These are phyloP conservation scores for Cordyceps farinosa DNA, from an alignment of 2,329 filamentous ascomycete genomes.

Conservation along the genomic window DNA sequence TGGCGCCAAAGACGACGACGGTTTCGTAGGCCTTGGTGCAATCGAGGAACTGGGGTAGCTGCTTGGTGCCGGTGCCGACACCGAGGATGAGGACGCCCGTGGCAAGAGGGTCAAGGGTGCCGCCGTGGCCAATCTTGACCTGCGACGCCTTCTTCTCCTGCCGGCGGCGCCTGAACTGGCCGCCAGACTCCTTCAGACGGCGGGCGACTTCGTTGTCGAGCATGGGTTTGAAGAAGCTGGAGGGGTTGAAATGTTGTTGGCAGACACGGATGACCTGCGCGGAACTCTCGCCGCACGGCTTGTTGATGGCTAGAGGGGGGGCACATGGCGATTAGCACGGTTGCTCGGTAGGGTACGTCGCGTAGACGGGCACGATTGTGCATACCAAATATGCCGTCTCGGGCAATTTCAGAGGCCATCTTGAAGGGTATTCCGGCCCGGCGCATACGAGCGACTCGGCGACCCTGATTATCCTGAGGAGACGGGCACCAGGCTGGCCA, in stretches of 20 bases:
- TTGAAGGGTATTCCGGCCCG: slow-evolving; percentile 34
- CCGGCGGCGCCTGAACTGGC: slow-evolving; percentile 57
- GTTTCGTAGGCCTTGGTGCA: slow-evolving; percentile 95
- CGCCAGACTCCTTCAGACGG: slow-evolving; percentile 53
- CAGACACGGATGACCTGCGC: slow-evolving; percentile 88
- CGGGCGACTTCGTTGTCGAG: slow-evolving; percentile 59
- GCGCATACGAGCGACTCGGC: slow-evolving; percentile 27
- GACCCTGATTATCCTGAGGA: not conserved
- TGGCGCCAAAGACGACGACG: slow-evolving; percentile 82
- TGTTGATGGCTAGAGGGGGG: slow-evolving; percentile 71
- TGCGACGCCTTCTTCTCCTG: slow-evolving; percentile 57
- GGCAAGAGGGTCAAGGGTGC: slow-evolving; percentile 89
- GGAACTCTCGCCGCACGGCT: slow-evolving; percentile 81
- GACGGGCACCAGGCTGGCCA: not conserved
- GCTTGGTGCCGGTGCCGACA: slow-evolving; percentile 83
- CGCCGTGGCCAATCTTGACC: slow-evolving; percentile 94
- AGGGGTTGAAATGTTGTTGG: slow-evolving; percentile 79
- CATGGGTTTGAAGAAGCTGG: slow-evolving; percentile 73
- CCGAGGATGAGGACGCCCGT: slow-evolving; percentile 90
- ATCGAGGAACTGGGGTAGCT: slow-evolving; percentile 70
- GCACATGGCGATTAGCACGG: not conserved
- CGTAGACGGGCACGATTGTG: slow-evolving; percentile 14
- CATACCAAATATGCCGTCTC: slow-evolving; percentile 58
- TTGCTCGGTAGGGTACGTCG: not conserved
- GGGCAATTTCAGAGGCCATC: slow-evolving; percentile 52